Base-by-base conservation (phyloP, 768 basidiomycete genomes). In the Collybia nuda region DNA sequence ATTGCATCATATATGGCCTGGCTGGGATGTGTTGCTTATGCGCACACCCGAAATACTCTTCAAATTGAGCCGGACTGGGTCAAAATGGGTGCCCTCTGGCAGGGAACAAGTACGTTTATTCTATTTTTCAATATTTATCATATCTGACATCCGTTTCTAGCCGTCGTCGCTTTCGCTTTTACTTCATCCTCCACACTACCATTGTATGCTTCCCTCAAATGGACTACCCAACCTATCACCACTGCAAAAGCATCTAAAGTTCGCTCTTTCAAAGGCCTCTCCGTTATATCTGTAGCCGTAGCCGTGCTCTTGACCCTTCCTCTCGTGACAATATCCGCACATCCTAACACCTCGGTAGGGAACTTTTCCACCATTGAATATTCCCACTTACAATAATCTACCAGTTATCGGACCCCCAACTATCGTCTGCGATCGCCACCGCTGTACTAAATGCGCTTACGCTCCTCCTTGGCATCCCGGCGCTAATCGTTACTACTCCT, bases 131-230 rank as follows among this genome's bases (percentile, higher is more conserved):
- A n/a, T 19, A 8, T 40, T 18, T 42, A 23, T 40, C n/a, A 51
- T 17, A 43, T 24, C 9, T 50, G 47, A 32, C 49, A 32, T 24
- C 32, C 19, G 22, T 35, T 38, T n/a, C 7, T 52, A 88, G 86
- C 79, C 44, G 76, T 76, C 17, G 77, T 74, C 19, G 78, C 81
- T 7, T 89, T 90, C 61, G 71, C 82, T 11, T 89, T 87, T 59
- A 75, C 83, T 15, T 82, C 87, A 1, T 70, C 81, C 5, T 77
- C 79, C 52, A 86, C 88, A 3, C 71, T 88, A 15, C 79, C 85
- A 17, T 64, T 89, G 47, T 88, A 86, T 54, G 73, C 81, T 32
- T 80, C 86, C 2, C 64, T 88, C 46, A 77, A 76, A 50, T 76
- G 76, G 22, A 67, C 69, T 5, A 47, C 66, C 8, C 72, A 70